Percentiles rank a stretch among this genome's conserved stretches.
These are phyloP conservation scores for Populus deltoides DNA, from an alignment of 345 rosid species.

Conservation along the genomic window DNA sequence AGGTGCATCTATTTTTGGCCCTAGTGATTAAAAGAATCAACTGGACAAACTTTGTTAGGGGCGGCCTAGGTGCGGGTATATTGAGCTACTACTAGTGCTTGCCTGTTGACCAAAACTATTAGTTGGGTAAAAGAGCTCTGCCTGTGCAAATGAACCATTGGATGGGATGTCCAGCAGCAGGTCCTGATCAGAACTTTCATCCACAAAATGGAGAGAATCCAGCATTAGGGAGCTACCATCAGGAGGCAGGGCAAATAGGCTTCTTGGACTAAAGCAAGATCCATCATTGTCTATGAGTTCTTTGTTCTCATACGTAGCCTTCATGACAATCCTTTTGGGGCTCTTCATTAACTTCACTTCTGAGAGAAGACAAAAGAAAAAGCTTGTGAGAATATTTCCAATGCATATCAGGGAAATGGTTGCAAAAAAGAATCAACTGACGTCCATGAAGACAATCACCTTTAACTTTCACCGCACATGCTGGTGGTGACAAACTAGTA, in stretches of 20 bases:
- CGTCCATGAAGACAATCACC: not conserved
- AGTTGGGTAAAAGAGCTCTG: slow-evolving; percentile 74
- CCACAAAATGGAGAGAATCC: slow-evolving; percentile 49
- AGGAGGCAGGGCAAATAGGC: slow-evolving; percentile 62
- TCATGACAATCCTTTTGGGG: slow-evolving; percentile 60
- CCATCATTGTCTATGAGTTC: slow-evolving; percentile 57
- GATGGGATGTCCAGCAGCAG: slow-evolving; percentile 82
- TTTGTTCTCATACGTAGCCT: slow-evolving; percentile 51
- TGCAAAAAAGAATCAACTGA: not conserved
- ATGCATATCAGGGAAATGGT: not conserved
- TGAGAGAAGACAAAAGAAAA: slow-evolving; percentile 24
- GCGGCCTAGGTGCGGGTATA: slow-evolving; percentile 35
- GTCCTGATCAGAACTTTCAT: slow-evolving; percentile 70
- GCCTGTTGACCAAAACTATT: slow-evolving; percentile 50
- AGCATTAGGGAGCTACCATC: slow-evolving; percentile 58
- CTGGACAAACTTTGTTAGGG: slow-evolving; percentile 33
- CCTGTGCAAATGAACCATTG: slow-evolving; percentile 79
- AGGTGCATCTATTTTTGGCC: slow-evolving; percentile 27
- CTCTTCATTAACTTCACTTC: slow-evolving; percentile 65
- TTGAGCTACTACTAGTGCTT: slow-evolving; percentile 62
- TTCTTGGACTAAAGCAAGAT: slow-evolving; percentile 72
- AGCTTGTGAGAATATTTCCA: not conserved
- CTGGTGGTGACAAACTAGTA: not conserved
- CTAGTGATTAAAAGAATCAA: slow-evolving; percentile 14
- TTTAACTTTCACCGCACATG: not conserved